Percentiles rank a stretch among this genome's conserved stretches.
These are phyloP conservation scores for Glycine soja DNA, from an alignment of 306 rosid species.

Conservation along the genomic window DNA sequence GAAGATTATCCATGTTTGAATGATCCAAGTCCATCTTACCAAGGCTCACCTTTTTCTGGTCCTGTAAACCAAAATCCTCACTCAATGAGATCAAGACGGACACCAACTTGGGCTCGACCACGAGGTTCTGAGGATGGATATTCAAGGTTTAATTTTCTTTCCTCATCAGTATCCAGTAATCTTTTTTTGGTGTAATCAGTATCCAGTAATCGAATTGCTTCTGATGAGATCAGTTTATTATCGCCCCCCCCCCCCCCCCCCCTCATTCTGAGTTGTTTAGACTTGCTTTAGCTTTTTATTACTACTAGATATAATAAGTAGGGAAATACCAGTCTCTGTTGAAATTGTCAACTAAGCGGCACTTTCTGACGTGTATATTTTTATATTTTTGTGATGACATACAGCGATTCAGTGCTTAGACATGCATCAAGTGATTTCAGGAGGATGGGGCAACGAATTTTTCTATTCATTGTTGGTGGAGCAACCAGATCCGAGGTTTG, in stretches of 20 bases:
- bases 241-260: too few relatives aligned
- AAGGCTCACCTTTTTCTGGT: constrained; percentile 62
- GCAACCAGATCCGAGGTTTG: constrained; percentile 97
- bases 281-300: constrained; percentile 30
- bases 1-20: constrained; percentile 95
- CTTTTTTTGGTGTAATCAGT: not conserved
- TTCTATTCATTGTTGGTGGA: constrained; percentile 93
- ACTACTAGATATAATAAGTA: not conserved
- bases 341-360: not conserved
- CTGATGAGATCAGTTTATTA: constrained; percentile 19
- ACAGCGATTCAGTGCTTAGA: constrained; percentile 83
- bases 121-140: constrained; percentile 95
- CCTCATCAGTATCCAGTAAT: constrained; percentile 20
- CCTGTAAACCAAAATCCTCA: constrained; percentile 64
- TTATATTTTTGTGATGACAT: constrained; percentile 40
- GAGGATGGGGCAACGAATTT: constrained; percentile 89
- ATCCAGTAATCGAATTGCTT: constrained; percentile 36
- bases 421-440: constrained; percentile 89
- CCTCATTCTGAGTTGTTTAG: constrained; percentile 1
- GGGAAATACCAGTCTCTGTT: constrained; percentile 26
- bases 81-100: constrained; percentile 91
- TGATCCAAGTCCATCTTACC: constrained; percentile 82
- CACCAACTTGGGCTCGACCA: constrained; percentile 93
- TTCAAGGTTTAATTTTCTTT: constrained; percentile 68
- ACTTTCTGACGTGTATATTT: constrained; percentile 21